Percentiles rank a stretch among this genome's conserved stretches.
Conservation (phyloP, 2,329 filamentous ascomycete genomes). For the Helotiales sp. region DNA sequence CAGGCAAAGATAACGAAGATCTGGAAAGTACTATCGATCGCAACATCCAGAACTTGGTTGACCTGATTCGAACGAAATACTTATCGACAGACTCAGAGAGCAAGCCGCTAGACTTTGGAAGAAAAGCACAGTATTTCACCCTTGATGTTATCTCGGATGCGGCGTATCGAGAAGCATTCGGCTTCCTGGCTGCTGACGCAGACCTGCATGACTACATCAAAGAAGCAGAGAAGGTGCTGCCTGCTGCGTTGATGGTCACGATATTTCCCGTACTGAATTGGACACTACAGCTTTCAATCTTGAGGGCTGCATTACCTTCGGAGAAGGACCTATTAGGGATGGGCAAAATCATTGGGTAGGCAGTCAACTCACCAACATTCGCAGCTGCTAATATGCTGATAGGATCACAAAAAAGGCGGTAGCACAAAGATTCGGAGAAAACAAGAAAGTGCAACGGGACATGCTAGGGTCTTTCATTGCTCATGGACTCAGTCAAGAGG, state of each 20-base stretch:
- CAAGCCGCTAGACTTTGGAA: conserved; percentile 48
- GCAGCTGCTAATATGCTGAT: neutral
- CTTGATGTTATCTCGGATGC: conserved; percentile 57
- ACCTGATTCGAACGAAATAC: conserved; percentile 28
- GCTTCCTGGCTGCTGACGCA: conserved; percentile 47
- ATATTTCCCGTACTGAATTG: conserved; percentile 8
- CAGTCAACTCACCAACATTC: neutral
- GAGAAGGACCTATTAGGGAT: conserved; percentile 37
- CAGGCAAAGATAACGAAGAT: conserved; percentile 49
- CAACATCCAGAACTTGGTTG: conserved; percentile 14
- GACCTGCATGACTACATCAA: conserved; percentile 51
- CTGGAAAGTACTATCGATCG: conserved; percentile 51
- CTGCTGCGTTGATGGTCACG: conserved; percentile 5
- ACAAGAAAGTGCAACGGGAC: conserved; percentile 46
- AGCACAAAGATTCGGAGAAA: conserved; percentile 44
- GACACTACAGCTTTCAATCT: conserved; percentile 4
- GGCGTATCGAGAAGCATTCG: conserved; percentile 51
- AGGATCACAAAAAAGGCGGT: conserved; percentile 44
- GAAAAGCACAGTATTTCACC: conserved; percentile 53
- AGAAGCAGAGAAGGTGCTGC: conserved; percentile 2
- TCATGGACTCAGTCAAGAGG: conserved; percentile 23
- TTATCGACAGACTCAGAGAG: conserved; percentile 39
- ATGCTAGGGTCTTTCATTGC: conserved; percentile 52
- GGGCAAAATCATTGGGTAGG: conserved; percentile 47
- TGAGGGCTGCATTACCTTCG: conserved; percentile 6